Evolutionary conservation across 1,139 yeast genomes (phyloP), one percentile per base, ranked within the genome.

Genomic region (Kodamaea ohmeri): DNA sequence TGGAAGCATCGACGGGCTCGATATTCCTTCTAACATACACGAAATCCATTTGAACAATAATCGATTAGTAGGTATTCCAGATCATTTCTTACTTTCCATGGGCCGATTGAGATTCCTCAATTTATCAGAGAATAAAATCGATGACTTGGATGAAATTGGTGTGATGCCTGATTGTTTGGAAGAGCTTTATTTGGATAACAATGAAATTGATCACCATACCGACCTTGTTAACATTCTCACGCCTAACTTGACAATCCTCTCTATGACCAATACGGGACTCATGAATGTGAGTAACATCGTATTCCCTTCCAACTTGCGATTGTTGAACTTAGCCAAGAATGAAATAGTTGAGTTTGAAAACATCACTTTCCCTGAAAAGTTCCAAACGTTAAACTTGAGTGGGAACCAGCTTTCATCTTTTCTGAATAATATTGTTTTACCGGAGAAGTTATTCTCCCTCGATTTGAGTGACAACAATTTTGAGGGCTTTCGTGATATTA

Each of bases 121-220:
- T 32, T 30, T 58, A 5, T 47, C 57, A 4, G 52, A 50, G 13
- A 58, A 57, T 38, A 18, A 34, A 15, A 48, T 58, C 12, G 60
- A 55, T 38, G 63, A 57, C 33, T 43, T 56, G 17, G 62, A 57
- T 36, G 61, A 58, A 27, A 45, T 58, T 34, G 63, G 62, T 2
- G 18, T 25, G 11, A 41, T 57, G 14, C 63, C 63, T 0, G 37
- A 40, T 1, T 47, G 51, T 3, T 35, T 58, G 9, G 37, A 38
- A 14, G 50, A 48, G 20, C 37, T 56, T 15, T 43, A 43, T 24
- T 42, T 58, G 34, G 58, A 56, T 38, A 53, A 50, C 36, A 57
- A 57, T 35, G 55, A 53, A 26, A 52, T 58, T 20, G 59, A 56
- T 42, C 43, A 42, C 28, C 50, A 57, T 34, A 45, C 47, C 33